phyloP scores from a whole-genome alignment of 805 yeast species.

The Yamadazyma insecticola region DNA sequence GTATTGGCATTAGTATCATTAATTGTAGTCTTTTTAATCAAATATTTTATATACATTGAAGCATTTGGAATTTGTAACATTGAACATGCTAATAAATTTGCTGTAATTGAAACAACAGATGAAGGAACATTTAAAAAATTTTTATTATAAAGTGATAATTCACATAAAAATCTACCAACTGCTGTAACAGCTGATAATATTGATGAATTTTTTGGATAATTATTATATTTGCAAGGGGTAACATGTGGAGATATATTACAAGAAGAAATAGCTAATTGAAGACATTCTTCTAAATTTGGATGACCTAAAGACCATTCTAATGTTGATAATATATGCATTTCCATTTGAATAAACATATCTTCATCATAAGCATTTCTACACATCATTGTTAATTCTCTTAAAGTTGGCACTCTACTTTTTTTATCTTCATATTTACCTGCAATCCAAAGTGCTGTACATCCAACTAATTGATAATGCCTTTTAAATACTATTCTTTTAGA shows the following conservation, averaged over 20 bases:
- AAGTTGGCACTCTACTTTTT: slow-evolving; percentile 53
- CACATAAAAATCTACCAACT: slow-evolving; percentile 51
- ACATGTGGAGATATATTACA: slow-evolving; percentile 10
- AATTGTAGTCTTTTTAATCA: too few species aligned
- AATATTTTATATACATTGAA: slow-evolving; percentile 24
- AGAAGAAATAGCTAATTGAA: slow-evolving; percentile 34
- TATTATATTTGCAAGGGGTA: slow-evolving; percentile 24
- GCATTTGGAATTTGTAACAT: slow-evolving; percentile 48
- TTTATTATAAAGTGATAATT: slow-evolving; percentile 48
- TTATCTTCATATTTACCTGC: slow-evolving; percentile 55
- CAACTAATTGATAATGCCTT: slow-evolving; percentile 44
- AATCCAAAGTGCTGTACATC: slow-evolving; percentile 45
- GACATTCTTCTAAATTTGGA: slow-evolving; percentile 49
- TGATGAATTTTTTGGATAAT: slow-evolving; percentile 14
- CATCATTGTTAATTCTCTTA: slow-evolving; percentile 50
- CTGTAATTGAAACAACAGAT: slow-evolving; percentile 45
- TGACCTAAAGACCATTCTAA: slow-evolving; percentile 48
- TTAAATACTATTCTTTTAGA: slow-evolving; percentile 43
- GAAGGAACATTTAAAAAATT: slow-evolving; percentile 42
- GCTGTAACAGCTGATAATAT: slow-evolving; percentile 51
- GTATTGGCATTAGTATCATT: not conserved
- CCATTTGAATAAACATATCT: slow-evolving; percentile 51
- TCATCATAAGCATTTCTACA: slow-evolving; percentile 57
- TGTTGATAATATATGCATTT: slow-evolving; percentile 64
- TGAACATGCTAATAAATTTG: slow-evolving; percentile 50